Conservation (phyloP, 1,139 yeast genomes). For the Yamadazyma taylorii region DNA sequence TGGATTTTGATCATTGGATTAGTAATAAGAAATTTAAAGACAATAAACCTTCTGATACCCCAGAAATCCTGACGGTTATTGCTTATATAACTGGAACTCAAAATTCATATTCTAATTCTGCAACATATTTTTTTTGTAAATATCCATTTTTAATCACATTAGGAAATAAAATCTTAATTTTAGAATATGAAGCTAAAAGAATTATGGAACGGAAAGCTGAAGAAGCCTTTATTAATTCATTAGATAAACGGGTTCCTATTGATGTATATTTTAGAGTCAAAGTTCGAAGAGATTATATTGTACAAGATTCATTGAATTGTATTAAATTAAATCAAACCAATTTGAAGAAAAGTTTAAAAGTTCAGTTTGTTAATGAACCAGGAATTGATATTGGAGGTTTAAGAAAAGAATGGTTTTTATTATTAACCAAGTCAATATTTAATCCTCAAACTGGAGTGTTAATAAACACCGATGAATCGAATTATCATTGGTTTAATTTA, state of each 20-base stretch:
- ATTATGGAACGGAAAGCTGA: conserved; percentile 89
- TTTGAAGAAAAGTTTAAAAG: conserved; percentile 70
- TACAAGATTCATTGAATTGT: conserved; percentile 73
- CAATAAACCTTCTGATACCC: conserved; percentile 16
- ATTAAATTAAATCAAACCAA: conserved; percentile 60
- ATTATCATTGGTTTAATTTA: conserved; percentile 71
- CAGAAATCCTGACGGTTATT: conserved; percentile 40
- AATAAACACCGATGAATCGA: conserved; percentile 64
- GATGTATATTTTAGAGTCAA: conserved; percentile 69
- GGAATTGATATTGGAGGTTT: conserved; percentile 97
- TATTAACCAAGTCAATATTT: conserved; percentile 69
- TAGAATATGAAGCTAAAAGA: conserved; percentile 80
- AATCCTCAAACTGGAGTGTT: conserved; percentile 66
- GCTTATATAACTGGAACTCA: conserved; percentile 48
- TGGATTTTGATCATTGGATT: conserved; percentile 88
- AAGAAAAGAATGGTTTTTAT: conserved; percentile 86
- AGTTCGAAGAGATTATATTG: conserved; percentile 66
- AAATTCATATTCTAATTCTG: conserved; percentile 23
- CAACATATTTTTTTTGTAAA: conserved; percentile 65
- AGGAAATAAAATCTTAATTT: conserved; percentile 75
- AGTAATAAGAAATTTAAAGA: conserved; percentile 18
- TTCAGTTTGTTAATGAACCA: conserved; percentile 82
- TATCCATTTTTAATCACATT: conserved; percentile 80
- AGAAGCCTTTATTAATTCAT: conserved; percentile 78
- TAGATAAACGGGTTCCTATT: conserved; percentile 59